Evolutionary conservation across 2,329 filamentous ascomycete genomes (phyloP), one percentile per base, ranked within the genome.

Genomic region (Ascochyta viciae-villosae): DNA sequence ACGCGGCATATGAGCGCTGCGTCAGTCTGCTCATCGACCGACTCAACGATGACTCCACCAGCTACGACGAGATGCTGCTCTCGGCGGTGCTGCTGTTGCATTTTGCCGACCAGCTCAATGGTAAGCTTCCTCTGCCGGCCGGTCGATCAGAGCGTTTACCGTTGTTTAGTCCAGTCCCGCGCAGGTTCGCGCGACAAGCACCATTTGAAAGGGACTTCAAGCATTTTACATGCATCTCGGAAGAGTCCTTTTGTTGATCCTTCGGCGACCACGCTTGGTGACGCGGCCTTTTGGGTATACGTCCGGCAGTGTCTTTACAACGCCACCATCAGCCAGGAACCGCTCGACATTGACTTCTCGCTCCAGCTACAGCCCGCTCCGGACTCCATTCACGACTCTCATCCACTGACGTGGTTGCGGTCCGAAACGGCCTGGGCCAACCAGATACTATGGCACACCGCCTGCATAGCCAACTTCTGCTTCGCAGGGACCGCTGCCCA

Each of bases 261-360:
- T 3, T 66, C 65, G 6, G 67, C 68, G 9, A 62, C 70, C 6
- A 67, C 71, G 3, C 48, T 72, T 6, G 67, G 68, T 16, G 67
- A 72, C 13, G 69, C 71, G n/a, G 65, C 67, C 4, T 73, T 72
- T 35, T 72, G 68, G 70, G 59, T 74, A 13, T 71, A 74, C 37
- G 68, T 74, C 10, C 64, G 68, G 7, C 71, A 74, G 45, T 67
- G 63, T 39, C 59, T 74, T 8, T 72, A 72, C 45, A 72, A 64
- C 34, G 64, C 68, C 4, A 72, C 66, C 19, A 67, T 74, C 34
- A 68, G 70, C 39, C 70, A 74, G 48, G 62, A 69, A 38, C 60
- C 67, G 1, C 70, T 65, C 3, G 64, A 72, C 26, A 58, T 74
- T 19, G 70, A 73, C 46, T 67, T 72, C 24, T 61, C 59, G 2